Base-by-base conservation (phyloP, 169 alveolate species). In the Amoebophrya sp. region DNA sequence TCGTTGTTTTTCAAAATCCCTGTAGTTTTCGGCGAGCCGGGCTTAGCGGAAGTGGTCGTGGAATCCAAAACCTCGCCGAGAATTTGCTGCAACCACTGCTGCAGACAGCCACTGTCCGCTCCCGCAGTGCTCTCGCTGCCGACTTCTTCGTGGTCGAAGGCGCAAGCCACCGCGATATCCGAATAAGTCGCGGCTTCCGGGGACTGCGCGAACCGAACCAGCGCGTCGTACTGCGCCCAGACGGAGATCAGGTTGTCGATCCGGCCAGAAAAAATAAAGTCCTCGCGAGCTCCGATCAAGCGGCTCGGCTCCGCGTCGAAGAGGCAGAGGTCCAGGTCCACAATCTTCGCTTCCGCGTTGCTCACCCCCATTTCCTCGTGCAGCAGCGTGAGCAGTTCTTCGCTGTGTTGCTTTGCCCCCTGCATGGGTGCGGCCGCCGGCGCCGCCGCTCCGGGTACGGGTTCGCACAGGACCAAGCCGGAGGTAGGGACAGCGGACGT, bases 131-230 rank as follows among this genome's bases (percentile, higher is more conserved):
- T 94, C 92, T 93, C 89, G 89, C 98, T 95, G n/a, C 99, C 99
- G 0, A 96, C 94, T 96, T 97, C 99, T 93, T 98, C 99, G 93
- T 97, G 98, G 94, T 98, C 99, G 93, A 97, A 97, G 7, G 97
- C 97, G 40, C 93, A 96, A 14, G 96, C 95, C 35, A 96, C 53
- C 40, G 66, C 38, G 33, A 96, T 92, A 39, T 94, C 95, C 0
- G 3, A 29, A 1, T 40, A 25, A 2, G 83, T 32, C n/a, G 23
- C 77, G 77, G 47, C 25, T 7, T 7, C 90, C 3, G 90, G 83
- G 39, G 92, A 90, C 83, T 94, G 95, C 38, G 95, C 95, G 41
- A 95, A 93, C 47, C 95, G 94, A 39, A 95, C 93, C 77, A 97
- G 93, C 39, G 98, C 97, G 91, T 94, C 93, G 35, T 97, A 94